Base-by-base conservation (phyloP, 2,329 filamentous ascomycete genomes). In the Fonsecaea monophora region DNA sequence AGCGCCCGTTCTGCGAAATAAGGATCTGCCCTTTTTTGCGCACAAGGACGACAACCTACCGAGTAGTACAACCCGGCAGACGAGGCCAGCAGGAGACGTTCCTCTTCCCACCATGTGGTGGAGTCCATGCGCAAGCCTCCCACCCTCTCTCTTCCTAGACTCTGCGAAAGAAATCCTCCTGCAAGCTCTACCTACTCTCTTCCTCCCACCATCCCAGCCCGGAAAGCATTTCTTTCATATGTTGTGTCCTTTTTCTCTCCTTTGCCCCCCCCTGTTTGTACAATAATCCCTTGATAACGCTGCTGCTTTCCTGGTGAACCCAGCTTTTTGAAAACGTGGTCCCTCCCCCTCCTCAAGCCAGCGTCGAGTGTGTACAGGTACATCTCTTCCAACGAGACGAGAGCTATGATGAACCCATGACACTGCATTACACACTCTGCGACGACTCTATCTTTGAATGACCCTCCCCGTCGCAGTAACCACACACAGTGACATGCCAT, bases 231-330 rank as follows among this genome's bases (percentile, higher is more conserved):
- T 30, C 21, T 30, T 50, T 50, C 45, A 50, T 13, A 50, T 30
- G 45, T 50, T 6, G 45, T 50, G 3, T 50, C 45, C 45, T 50
- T 10, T 12, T 50, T 50, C 45, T 50, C 45, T 18, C 21, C 45
- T 21, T 6, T 13, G 9, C 45, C 21, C 10, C 25, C 21, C 10
- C 30, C 21, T 32, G 30, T 13, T 30, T 50, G 18, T 50, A 30
- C 21, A 10, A 50, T 50, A 21, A 13, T 50, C 15, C 1, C 45
- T 30, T 15, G 18, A 25, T 25, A 4, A 25, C 45, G 10, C 45
- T 50, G 45, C 45, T 50, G 45, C 45, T 50, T 50, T 50, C 45
- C 45, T 25, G 45, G 45, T 30, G 45, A 50, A 50, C 25, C 45
- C 45, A 50, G 45, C 45, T 30, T 50, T 3, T 50, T 3, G 10